A percentile compares a stretch with the other conserved stretches of the same genome.
phyloP scores from a whole-genome alignment of 805 yeast genomes.

The Starmerella bacillaris region DNA sequence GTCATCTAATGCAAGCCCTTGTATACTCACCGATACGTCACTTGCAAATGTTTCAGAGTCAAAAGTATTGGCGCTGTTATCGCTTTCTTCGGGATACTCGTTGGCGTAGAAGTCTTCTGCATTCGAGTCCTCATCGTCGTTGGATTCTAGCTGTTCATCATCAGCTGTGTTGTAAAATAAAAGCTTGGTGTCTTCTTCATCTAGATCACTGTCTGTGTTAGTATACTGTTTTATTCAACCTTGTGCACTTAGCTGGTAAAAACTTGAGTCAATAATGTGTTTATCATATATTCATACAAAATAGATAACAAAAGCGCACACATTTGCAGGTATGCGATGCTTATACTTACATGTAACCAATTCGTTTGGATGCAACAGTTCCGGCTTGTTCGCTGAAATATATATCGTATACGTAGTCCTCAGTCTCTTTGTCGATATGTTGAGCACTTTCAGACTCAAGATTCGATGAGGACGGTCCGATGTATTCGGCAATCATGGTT shows the following conservation, averaged over 20 bases:
- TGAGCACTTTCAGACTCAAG: background rate
- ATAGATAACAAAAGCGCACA: no score
- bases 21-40: no score
- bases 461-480: constrained; percentile 20
- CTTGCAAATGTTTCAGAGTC: no score
- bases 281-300: no score
- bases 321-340: background rate
- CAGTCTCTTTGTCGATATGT: constrained; percentile 19
- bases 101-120: constrained; percentile 79
- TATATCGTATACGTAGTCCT: constrained; percentile 85
- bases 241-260: no score
- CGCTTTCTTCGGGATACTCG: constrained; percentile 88
- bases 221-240: background rate
- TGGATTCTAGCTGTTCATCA: constrained; percentile 16
- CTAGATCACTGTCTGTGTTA: constrained; percentile 14
- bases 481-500: constrained; percentile 54
- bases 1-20: no score
- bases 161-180: constrained; percentile 27
- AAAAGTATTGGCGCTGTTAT: constrained; percentile 29
- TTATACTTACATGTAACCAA: constrained; percentile 22
- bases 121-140: constrained; percentile 28
- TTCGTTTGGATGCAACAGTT: constrained; percentile 5
- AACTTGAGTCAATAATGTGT: no score
- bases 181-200: constrained; percentile 18
- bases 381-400: constrained; percentile 37